These are phyloP conservation scores for Neoscytalidium dimidiatum DNA, from an alignment of 2,329 filamentous ascomycete species.

Conservation along the genomic window DNA sequence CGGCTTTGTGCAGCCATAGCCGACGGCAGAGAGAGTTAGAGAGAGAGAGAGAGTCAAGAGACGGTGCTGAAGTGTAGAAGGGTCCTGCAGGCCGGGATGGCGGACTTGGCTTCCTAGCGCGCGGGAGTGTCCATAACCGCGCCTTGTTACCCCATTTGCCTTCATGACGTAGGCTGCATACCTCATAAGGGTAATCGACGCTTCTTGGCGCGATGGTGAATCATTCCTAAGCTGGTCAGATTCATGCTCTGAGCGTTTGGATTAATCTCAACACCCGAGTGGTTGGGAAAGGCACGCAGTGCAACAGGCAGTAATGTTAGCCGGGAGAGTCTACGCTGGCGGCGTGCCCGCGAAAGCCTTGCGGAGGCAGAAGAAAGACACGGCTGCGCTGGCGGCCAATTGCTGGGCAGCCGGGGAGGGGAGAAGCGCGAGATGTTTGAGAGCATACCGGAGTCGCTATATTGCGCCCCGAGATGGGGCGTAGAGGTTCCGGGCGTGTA, in stretches of 20 bases:
- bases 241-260: neutral
- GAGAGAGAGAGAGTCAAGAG: too few species aligned
- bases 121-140: neutral
- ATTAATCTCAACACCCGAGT: neutral
- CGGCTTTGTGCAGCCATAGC: constrained; percentile 7
- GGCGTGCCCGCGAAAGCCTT: neutral
- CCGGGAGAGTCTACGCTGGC: too few species aligned
- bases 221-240: neutral
- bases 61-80: neutral
- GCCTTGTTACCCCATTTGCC: neutral
- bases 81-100: neutral
- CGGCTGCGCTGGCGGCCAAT: neutral
- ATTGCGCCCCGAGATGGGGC: neutral
- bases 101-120: constrained; percentile 1
- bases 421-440: neutral
- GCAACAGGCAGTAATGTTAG: neutral
- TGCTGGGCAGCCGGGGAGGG: neutral
- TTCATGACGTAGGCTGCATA: constrained; percentile 8
- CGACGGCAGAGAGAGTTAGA: neutral
- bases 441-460: neutral
- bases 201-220: neutral
- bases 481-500: neutral
- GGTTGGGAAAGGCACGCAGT: neutral
- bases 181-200: constrained; percentile 3
- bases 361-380: neutral